phyloP scores from a whole-genome alignment of 208 protist species.

The Wallacemonas sp. region DNA sequence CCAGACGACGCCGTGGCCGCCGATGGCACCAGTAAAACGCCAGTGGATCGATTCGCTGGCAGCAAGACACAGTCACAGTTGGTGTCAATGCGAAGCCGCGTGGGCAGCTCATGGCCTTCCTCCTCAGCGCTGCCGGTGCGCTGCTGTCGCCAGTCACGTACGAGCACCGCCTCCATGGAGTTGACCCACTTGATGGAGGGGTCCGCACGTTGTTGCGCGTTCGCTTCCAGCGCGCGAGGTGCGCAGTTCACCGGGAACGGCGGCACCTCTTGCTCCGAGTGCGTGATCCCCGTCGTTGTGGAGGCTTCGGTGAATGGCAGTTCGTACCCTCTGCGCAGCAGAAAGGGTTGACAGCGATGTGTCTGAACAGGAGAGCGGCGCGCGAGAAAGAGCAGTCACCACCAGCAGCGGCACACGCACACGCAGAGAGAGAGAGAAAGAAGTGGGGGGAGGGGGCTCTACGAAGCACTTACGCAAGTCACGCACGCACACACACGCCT shows the following conservation, averaged over 20 bases:
- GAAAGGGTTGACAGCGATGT: background rate
- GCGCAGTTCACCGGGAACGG: slow-evolving; percentile 11
- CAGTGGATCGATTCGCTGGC: slow-evolving; percentile 1
- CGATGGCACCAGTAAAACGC: background rate
- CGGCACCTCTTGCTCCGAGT: slow-evolving; percentile 9
- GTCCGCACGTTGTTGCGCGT: slow-evolving; percentile 4
- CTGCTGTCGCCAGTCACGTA: slow-evolving; percentile 8
- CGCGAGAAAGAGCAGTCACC: too few species aligned
- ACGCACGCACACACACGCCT: too few species aligned
- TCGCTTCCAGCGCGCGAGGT: slow-evolving; percentile 6
- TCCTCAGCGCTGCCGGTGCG: background rate
- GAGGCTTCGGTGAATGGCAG: background rate
- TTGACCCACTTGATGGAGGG: slow-evolving; percentile 10
- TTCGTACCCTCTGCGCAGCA: background rate
- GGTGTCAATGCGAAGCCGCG: background rate
- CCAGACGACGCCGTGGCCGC: background rate
- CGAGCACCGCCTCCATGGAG: slow-evolving; percentile 6
- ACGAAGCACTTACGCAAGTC: too few species aligned
- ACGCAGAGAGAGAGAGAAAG: too few species aligned
- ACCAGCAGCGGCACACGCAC: too few species aligned
- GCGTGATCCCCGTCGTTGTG: slow-evolving; percentile 15
- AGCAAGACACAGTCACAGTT: background rate
- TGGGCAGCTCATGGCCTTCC: background rate
- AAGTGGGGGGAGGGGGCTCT: too few species aligned
- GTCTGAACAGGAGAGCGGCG: too few species aligned